phyloP scores from a whole-genome alignment of 805 yeast genomes.

The Metschnikowia colocasiae region DNA sequence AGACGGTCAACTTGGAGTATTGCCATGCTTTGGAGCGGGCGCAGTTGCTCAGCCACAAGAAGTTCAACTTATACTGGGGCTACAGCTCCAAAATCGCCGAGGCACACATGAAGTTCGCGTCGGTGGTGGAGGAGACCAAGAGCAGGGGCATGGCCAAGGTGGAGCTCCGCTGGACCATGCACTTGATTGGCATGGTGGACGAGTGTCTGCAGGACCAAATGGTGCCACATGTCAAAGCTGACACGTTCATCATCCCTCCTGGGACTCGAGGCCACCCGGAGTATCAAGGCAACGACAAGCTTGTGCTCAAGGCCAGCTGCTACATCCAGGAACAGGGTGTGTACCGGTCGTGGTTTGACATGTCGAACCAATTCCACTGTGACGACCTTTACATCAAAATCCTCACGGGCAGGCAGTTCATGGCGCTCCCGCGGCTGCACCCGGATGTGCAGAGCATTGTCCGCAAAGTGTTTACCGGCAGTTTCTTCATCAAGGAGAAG shows the following conservation, averaged over 20 bases:
- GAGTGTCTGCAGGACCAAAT: conserved; percentile 21
- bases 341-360: conserved; percentile 18
- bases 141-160: conserved; percentile 16
- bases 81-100: conserved; percentile 25
- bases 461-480: conserved; percentile 18
- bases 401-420: conserved; percentile 11
- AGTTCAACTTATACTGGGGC: conserved; percentile 35
- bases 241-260: conserved; percentile 24
- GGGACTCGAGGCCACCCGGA: conserved; percentile 30
- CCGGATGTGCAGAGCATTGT: conserved; percentile 26
- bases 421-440: conserved; percentile 20
- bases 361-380: conserved; percentile 15
- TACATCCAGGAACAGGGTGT: conserved; percentile 4
- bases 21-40: conserved; percentile 29
- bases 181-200: conserved; percentile 13
- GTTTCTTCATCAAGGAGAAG: conserved; percentile 25
- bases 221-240: conserved; percentile 23
- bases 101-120: conserved; percentile 26
- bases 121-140: conserved; percentile 24
- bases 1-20: conserved; percentile 25
- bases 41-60: conserved; percentile 22
- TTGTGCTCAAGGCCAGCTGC: conserved; percentile 12
- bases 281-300: conserved; percentile 11
- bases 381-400: conserved; percentile 13
- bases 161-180: conserved; percentile 17